A percentile compares a stretch with the other conserved stretches of the same genome.
Evolutionary conservation across 352 stramenopile genomes (phyloP).

Genomic region (Pythium aquatile): DNA sequence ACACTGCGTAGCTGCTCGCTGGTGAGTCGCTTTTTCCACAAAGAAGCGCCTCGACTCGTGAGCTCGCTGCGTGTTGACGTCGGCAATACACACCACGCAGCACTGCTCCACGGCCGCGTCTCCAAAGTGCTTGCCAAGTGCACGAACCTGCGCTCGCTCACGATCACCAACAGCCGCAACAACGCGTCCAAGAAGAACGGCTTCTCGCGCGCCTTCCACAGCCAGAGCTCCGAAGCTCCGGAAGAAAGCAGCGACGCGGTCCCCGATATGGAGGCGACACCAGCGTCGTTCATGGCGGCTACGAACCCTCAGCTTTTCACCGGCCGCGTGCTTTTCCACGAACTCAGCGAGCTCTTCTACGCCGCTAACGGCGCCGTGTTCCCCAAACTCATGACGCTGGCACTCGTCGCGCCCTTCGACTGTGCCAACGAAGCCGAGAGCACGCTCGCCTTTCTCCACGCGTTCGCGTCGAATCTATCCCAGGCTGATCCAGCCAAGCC

Average conservation of each 20-base stretch:
- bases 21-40: conserved; percentile 53
- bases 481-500: not conserved
- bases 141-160: conserved; percentile 40
- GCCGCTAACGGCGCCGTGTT: conserved; percentile 30
- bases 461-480: conserved; percentile 26
- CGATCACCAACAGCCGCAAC: conserved; percentile 51
- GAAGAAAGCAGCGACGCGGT: not conserved
- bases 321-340: conserved; percentile 39
- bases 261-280: conserved; percentile 1
- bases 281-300: conserved; percentile 13
- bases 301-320: conserved; percentile 31
- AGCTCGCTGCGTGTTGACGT: conserved; percentile 44
- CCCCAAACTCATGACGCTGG: conserved; percentile 37
- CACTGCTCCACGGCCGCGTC: conserved; percentile 19
- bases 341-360: conserved; percentile 31
- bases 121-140: conserved; percentile 36
- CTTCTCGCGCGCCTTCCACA: conserved; percentile 27
- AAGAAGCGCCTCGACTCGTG: conserved; percentile 47
- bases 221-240: not conserved
- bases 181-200: conserved; percentile 32
- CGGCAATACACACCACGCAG: conserved; percentile 6
- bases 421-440: conserved; percentile 57
- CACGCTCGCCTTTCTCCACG: conserved; percentile 34
- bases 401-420: conserved; percentile 56
- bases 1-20: conserved; percentile 35